Evolutionary conservation across 176 grass and related monocot genomes (phyloP).

Genomic region (Eremochloa ophiuroides): DNA sequence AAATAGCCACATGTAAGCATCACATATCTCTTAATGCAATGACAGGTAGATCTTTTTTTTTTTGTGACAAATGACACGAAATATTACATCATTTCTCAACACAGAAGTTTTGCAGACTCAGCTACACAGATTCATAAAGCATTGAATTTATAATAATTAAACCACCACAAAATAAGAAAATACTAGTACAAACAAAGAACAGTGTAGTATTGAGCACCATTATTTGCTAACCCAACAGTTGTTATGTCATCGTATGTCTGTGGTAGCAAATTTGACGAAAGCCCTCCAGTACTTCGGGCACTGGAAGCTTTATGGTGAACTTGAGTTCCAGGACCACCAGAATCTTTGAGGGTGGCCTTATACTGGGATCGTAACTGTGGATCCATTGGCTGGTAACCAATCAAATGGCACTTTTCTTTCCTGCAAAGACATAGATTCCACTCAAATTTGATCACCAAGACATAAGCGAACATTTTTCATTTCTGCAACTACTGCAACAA

Average conservation of each 20-base stretch:
- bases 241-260: conserved; percentile 33
- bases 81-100: background rate
- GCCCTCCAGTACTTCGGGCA: conserved; percentile 10
- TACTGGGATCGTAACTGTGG: conserved; percentile 41
- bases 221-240: conserved; percentile 24
- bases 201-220: conserved; percentile 17
- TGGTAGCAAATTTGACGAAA: conserved; percentile 41
- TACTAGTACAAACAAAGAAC: conserved; percentile 14
- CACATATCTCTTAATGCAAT: background rate
- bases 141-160: background rate
- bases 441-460: background rate
- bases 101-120: background rate
- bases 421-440: conserved; percentile 30
- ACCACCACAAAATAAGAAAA: background rate
- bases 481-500: background rate
- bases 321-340: conserved; percentile 6
- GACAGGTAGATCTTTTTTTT: background rate
- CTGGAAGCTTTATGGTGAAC: conserved; percentile 30
- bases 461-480: background rate
- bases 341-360: conserved; percentile 53
- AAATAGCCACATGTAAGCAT: conserved; percentile 11
- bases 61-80: too few species aligned
- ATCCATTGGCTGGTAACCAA: conserved; percentile 65
- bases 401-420: conserved; percentile 74
- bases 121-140: background rate